Percentiles rank a stretch among this genome's conserved stretches.
phyloP scores from a whole-genome alignment of 2,329 filamentous ascomycete genomes.

The Aspergillus glaucus region DNA sequence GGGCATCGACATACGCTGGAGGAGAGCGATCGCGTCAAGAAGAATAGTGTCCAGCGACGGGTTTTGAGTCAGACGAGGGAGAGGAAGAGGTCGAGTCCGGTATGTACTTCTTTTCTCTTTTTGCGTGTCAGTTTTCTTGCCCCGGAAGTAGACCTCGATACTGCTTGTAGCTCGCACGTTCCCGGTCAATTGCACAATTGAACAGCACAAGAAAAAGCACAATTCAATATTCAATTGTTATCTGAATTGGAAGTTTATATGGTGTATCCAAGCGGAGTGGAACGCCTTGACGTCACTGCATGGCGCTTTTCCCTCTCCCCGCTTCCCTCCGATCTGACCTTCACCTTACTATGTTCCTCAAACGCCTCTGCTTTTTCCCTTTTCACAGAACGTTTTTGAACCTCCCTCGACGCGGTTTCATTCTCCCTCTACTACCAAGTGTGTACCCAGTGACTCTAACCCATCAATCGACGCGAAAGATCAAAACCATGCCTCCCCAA shows the following conservation, averaged over 20 bases:
- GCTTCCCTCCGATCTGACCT: neutral
- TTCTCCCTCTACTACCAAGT: neutral
- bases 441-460: slow-evolving; percentile 8
- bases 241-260: neutral
- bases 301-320: slow-evolving; percentile 1
- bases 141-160: neutral
- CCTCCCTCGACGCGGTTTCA: neutral
- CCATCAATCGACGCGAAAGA: slow-evolving; percentile 7
- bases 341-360: neutral
- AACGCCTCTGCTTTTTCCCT: neutral
- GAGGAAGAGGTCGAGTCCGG: slow-evolving; percentile 51
- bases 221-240: neutral
- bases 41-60: slow-evolving; percentile 66
- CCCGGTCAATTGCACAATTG: neutral
- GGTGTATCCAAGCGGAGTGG: slow-evolving; percentile 9
- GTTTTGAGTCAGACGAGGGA: slow-evolving; percentile 60
- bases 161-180: neutral
- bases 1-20: slow-evolving; percentile 69
- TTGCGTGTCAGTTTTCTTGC: slow-evolving; percentile 9
- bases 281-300: slow-evolving; percentile 14
- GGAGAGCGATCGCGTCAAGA: slow-evolving; percentile 73
- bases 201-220: neutral
- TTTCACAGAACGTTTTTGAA: neutral
- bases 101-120: slow-evolving; percentile 30
- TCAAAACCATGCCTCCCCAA: slow-evolving; percentile 42